These are phyloP conservation scores for Umbelopsis sp. DNA, from an alignment of 371 early-diverging fungal species.

Conservation along the genomic window DNA sequence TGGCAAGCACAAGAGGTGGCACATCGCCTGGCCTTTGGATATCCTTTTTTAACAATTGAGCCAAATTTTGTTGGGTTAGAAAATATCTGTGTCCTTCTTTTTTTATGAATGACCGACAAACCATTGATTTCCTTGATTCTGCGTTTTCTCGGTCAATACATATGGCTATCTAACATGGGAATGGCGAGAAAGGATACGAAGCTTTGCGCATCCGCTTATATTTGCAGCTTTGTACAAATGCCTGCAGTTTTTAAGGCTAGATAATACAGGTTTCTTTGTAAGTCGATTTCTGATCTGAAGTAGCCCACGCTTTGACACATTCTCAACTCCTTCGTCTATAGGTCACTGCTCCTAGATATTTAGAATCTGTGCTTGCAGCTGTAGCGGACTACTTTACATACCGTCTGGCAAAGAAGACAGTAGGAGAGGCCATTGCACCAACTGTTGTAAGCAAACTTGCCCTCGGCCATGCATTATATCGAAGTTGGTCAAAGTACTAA, in stretches of 20 bases:
- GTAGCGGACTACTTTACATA: constrained; percentile 75
- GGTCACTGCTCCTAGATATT: constrained; percentile 71
- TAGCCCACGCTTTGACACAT: background rate
- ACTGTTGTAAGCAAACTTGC: constrained; percentile 29
- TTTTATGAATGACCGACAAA: too few relatives aligned
- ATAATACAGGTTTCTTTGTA: constrained; percentile 62
- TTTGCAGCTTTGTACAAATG: constrained; percentile 75
- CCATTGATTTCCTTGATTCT: constrained; percentile 24
- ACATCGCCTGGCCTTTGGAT: constrained; percentile 77
- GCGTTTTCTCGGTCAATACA: constrained; percentile 22
- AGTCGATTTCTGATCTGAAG: background rate
- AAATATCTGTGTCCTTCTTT: background rate
- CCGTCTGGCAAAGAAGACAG: constrained; percentile 58
- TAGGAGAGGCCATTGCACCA: constrained; percentile 42
- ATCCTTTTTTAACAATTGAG: constrained; percentile 41
- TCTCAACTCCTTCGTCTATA: constrained; percentile 24
- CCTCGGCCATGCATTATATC: too few relatives aligned
- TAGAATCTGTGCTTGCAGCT: constrained; percentile 78
- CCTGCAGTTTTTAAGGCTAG: constrained; percentile 61
- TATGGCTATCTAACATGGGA: constrained; percentile 94
- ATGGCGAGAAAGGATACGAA: constrained; percentile 78
- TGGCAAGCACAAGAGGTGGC: constrained; percentile 92
- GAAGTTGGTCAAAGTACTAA: background rate
- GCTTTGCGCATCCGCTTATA: constrained; percentile 77
- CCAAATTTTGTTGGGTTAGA: background rate